phyloP scores from a whole-genome alignment of 2,329 filamentous ascomycete species.

The Diaporthe sp. region DNA sequence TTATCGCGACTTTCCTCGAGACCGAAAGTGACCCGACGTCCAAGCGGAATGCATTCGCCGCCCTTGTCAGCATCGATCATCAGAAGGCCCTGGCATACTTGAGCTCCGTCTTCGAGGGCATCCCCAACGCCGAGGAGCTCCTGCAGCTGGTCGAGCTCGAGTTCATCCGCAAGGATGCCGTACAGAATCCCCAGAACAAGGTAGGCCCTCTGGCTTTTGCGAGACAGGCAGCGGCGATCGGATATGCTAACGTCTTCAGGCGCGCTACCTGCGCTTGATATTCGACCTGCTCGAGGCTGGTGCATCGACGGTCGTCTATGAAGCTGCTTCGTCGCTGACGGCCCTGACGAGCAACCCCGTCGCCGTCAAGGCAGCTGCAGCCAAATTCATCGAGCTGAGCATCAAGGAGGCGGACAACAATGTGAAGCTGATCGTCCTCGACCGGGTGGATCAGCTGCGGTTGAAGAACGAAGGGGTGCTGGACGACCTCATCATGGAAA shows the following conservation, averaged over 20 bases:
- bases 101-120: conserved; percentile 89
- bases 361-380: conserved; percentile 94
- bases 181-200: conserved; percentile 95
- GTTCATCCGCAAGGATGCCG: conserved; percentile 97
- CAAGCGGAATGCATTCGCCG: conserved; percentile 97
- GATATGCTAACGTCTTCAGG: conserved; percentile 62
- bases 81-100: conserved; percentile 92
- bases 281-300: conserved; percentile 96
- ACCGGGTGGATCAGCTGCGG: conserved; percentile 89
- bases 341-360: conserved; percentile 96
- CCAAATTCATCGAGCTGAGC: conserved; percentile 95
- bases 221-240: conserved; percentile 1
- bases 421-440: conserved; percentile 97
- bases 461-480: conserved; percentile 91
- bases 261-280: conserved; percentile 91
- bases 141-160: conserved; percentile 94
- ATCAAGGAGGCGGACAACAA: conserved; percentile 99
- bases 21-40: conserved; percentile 93
- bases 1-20: conserved; percentile 90
- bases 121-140: conserved; percentile 94
- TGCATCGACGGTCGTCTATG: conserved; percentile 95
- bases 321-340: conserved; percentile 94
- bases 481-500: conserved; percentile 97
- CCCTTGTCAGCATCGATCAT: conserved; percentile 90
- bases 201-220: conserved; percentile 56